Conservation (phyloP, 2,329 filamentous ascomycete species). For the Botrytis pseudocinerea region DNA sequence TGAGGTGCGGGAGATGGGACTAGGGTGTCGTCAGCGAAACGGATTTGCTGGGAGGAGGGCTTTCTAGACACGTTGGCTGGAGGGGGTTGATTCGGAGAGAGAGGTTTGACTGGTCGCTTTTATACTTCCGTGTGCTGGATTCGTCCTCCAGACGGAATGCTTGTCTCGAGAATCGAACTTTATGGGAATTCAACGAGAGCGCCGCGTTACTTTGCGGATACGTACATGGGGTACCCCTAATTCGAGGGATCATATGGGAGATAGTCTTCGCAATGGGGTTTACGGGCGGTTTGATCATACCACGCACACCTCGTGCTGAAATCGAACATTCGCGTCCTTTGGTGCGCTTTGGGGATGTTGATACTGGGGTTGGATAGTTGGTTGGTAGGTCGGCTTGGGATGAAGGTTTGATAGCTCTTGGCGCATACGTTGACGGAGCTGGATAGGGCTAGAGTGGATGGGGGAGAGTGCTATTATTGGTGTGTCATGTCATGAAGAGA, state of each 20-base stretch:
- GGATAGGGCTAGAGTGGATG: not conserved
- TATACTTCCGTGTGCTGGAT: not conserved
- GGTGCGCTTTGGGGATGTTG: not conserved
- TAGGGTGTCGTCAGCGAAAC: slow-evolving; percentile 17
- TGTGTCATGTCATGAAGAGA: not conserved
- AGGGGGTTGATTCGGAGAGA: not conserved
- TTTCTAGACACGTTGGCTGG: not conserved
- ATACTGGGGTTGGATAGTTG: not conserved
- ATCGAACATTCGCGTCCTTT: not conserved
- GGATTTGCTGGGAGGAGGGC: not conserved
- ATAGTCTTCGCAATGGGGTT: not conserved
- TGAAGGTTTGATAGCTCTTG: not conserved
- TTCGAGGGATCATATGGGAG: not conserved
- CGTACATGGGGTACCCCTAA: not conserved
- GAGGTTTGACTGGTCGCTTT: not conserved
- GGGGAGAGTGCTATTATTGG: not conserved
- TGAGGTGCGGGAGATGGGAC: not conserved
- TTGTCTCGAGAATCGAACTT: not conserved
- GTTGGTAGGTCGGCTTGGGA: not conserved
- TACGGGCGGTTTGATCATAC: not conserved
- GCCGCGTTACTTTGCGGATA: not conserved
- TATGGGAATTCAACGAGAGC: not conserved
- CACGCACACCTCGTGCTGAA: not conserved
- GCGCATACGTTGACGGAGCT: not conserved
- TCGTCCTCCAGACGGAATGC: not conserved